Evolutionary conservation across 768 basidiomycete genomes (phyloP), one percentile per base, ranked within the genome.

Genomic region (Mycena pura): DNA sequence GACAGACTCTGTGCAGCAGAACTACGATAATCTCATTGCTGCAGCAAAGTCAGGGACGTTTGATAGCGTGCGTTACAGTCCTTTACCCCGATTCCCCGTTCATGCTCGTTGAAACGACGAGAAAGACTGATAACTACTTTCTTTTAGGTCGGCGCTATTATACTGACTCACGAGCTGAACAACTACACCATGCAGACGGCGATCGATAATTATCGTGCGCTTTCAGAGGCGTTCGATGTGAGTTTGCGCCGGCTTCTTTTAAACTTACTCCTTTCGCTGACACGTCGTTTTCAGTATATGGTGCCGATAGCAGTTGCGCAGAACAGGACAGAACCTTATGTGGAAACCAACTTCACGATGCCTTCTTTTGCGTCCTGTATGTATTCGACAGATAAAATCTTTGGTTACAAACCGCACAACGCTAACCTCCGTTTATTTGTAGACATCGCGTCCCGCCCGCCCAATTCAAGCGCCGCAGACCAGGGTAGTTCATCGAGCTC

Each of bases 131-230:
- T n/a, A 7, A 36, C 24, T 3, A 27, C 3, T 24, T 22, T 8
- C 27, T 0, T 39, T 8, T 28, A 62, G 61, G 31, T n/a, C 17
- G 64, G 64, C 11, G 60, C 64, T 28, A 65, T 65, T 32, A 43
- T 65, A n/a, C 51, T 65, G n/a, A 81, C 82, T 3, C 87, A 88
- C 54, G 87, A 88, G 60, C 67, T 87, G 56, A 82, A 84, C 66
- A 85, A 84, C 60, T 86, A 76, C 60, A 88, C 87, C 3, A 87
- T 88, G 87, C 68, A 71, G 19, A 79, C 84, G 65, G 87, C 86
- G 0, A 64, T 85, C 15, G 81, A 84, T 50, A 83, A 73, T 62
- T 83, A 86, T 60, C 67, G 75, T 1, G 72, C 73, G 52, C 73
- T 88, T 28, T 78, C 78, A 60, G 47, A 73, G 6, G 77, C 76